Base-by-base conservation (phyloP, 1,284 basidiomycete genomes). In the Kwoniella shivajii region DNA sequence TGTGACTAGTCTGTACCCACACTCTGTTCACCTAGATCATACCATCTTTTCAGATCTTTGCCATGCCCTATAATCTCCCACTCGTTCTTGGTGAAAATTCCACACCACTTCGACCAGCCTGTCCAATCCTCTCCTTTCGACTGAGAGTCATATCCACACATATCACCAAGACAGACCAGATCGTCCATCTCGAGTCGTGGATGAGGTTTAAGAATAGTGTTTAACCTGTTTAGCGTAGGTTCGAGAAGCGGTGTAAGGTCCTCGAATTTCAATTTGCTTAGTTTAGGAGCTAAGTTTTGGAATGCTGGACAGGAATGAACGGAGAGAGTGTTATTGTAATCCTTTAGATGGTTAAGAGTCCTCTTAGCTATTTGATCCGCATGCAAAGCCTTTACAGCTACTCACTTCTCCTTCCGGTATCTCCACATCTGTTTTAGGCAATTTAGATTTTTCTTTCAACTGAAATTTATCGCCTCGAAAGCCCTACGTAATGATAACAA, bases 111-210 rank as follows among this genome's bases (percentile, higher is more conserved):
- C 64, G 87, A 89, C 47, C 82, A 77, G 1, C 56, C 64, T 13
- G 59, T 68, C 62, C 81, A 79, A 6, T 80, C 79, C 16, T 53
- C 50, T 1, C 81, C 83, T 7, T 48, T 51, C 14, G 63, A 66
- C 24, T 76, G 81, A 6, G 84, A 85, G 57, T 90, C 88, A 71
- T 90, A 92, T 0, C 88, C 82, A 72, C 92, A 93, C 44, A 93
- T 80, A 3, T 84, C 82, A 66, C 89, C 85, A 33, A 93, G 74
- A 60, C 80, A 83, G 46, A 83, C 78, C 0, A 85, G 78, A 65
- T 94, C 88, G 2, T 67, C 60, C 34, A 81, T 69, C 0, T 79
- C 81, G 22, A 93, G 75, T 34, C 84, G 81, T 2, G 88, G 84
- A 9, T 84, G 84, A 0, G 86, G 84, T 10, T 51, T 65, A 10